phyloP scores from a whole-genome alignment of 164 flowering plant genomes.

The Chimonanthus salicifolius region DNA sequence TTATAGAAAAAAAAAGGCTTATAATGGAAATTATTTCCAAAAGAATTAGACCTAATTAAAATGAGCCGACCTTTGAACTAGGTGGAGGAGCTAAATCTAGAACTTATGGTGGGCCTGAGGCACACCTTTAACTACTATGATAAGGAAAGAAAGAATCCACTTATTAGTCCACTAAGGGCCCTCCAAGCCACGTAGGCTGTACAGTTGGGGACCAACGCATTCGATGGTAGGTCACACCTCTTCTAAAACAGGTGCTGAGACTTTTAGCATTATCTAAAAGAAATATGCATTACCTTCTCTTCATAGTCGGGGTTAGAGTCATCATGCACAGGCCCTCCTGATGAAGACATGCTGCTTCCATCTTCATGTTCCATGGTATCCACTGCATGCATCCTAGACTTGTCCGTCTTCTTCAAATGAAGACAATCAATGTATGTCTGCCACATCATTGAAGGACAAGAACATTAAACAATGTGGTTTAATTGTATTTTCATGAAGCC shows the following conservation, averaged over 20 bases:
- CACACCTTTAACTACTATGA: too few relatives aligned
- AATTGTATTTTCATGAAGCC: not conserved
- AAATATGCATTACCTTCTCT: slow-evolving; percentile 41
- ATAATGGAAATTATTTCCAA: too few relatives aligned
- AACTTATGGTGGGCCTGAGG: too few relatives aligned
- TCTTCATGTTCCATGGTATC: slow-evolving; percentile 65
- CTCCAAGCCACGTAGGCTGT: not conserved
- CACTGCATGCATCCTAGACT: slow-evolving; percentile 74
- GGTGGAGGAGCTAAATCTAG: too few relatives aligned
- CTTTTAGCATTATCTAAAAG: not conserved
- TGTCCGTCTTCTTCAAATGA: slow-evolving; percentile 80
- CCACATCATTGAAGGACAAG: slow-evolving; percentile 7
- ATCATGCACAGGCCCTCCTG: slow-evolving; percentile 21
- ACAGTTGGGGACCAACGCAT: not conserved
- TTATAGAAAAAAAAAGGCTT: too few relatives aligned
- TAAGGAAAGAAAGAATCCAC: not conserved
- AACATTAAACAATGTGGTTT: not conserved
- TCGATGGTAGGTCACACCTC: not conserved
- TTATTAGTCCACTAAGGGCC: not conserved
- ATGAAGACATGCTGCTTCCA: slow-evolving; percentile 13
- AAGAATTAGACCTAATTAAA: too few relatives aligned
- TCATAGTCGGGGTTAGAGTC: slow-evolving; percentile 40
- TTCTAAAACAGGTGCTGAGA: not conserved
- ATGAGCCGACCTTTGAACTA: too few relatives aligned
- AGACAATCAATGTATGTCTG: slow-evolving; percentile 98